These are phyloP conservation scores for Blastobotrys americana DNA, from an alignment of 805 yeast genomes.

Conservation along the genomic window DNA sequence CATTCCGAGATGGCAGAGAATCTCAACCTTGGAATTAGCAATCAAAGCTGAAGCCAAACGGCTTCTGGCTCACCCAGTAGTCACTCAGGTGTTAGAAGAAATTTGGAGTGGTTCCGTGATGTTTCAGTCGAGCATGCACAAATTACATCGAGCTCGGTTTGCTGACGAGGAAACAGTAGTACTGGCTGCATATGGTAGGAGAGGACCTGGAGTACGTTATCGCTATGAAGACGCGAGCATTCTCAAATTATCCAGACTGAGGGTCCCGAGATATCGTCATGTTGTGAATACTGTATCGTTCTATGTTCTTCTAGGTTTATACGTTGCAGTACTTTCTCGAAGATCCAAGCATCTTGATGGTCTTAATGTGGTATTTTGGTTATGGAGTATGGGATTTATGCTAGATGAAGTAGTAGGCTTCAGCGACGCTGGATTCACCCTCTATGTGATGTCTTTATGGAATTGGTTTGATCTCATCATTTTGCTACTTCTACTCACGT, in stretches of 20 bases:
- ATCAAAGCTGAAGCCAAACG: constrained; percentile 46
- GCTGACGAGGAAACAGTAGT: constrained; percentile 25
- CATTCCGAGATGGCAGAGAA: constrained; percentile 35
- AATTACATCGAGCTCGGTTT: constrained; percentile 27
- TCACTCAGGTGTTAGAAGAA: constrained; percentile 40
- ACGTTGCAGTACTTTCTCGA: constrained; percentile 23
- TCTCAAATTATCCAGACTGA: constrained; percentile 33
- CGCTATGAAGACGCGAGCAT: constrained; percentile 30
- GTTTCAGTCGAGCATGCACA: constrained; percentile 33
- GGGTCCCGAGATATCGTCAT: constrained; percentile 35
- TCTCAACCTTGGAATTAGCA: constrained; percentile 43
- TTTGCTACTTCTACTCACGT: constrained; percentile 34
- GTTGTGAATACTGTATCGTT: constrained; percentile 28
- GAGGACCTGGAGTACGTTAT: constrained; percentile 32
- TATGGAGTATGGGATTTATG: constrained; percentile 41
- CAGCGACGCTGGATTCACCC: constrained; percentile 38
- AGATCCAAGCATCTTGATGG: constrained; percentile 14
- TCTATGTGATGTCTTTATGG: constrained; percentile 47
- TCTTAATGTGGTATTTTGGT: constrained; percentile 37
- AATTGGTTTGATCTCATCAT: constrained; percentile 42
- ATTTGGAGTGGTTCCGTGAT: constrained; percentile 48
- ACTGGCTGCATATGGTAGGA: constrained; percentile 23
- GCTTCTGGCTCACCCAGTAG: constrained; percentile 46
- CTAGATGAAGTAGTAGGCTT: constrained; percentile 41
- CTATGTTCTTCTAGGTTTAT: constrained; percentile 27